phyloP scores from a whole-genome alignment of 176 grass and related monocot species.

The Cenchrus fungigraminus region DNA sequence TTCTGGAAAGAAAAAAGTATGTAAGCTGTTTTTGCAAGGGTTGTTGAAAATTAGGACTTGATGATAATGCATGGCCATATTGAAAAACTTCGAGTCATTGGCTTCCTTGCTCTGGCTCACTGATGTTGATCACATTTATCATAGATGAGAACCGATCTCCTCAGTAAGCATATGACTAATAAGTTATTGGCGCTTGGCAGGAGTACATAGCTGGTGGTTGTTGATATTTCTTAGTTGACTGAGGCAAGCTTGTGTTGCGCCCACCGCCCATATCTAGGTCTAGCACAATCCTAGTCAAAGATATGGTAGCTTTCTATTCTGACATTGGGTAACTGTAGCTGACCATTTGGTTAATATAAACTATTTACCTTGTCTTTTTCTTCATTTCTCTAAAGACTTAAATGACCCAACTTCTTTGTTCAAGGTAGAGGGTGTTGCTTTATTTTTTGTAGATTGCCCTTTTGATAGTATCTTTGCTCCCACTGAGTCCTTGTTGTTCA shows the following conservation, averaged over 20 bases:
- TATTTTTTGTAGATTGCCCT: background rate
- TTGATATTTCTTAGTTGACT: conserved; percentile 17
- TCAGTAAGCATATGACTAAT: background rate
- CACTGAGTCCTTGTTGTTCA: conserved; percentile 1
- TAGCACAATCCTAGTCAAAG: background rate
- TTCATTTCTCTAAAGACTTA: background rate
- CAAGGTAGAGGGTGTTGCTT: background rate
- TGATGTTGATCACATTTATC: background rate
- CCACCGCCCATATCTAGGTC: background rate
- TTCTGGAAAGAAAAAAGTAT: background rate
- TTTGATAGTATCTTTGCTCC: background rate
- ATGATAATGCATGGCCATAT: background rate
- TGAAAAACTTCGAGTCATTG: background rate
- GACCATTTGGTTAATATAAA: background rate
- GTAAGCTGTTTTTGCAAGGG: conserved; percentile 2
- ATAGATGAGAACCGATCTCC: background rate
- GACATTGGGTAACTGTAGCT: background rate
- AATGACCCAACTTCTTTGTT: background rate
- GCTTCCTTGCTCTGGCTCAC: background rate
- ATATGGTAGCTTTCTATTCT: conserved; percentile 5
- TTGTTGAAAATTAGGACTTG: background rate
- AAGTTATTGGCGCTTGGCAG: conserved; percentile 15
- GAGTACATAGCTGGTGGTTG: background rate
- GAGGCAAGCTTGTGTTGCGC: background rate
- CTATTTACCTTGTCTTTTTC: background rate